phyloP scores from a whole-genome alignment of 257 asterid genomes.

The Solanum habrochaites region DNA sequence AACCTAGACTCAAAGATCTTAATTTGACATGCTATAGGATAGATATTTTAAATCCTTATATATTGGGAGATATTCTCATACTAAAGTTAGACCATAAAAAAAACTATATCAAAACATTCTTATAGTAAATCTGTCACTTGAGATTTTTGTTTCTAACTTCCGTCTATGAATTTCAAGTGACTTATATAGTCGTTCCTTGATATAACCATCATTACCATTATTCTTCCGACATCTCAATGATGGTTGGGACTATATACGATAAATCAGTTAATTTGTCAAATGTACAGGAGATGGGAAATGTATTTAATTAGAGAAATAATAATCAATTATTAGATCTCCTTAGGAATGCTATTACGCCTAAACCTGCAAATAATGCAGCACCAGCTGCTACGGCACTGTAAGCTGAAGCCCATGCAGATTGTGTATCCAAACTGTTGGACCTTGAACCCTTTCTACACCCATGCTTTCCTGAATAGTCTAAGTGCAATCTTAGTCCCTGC shows the following conservation, averaged over 20 bases:
- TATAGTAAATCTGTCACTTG: background rate
- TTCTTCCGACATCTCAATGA: background rate
- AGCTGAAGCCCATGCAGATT: slow-evolving; percentile 56
- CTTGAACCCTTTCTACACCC: slow-evolving; percentile 26
- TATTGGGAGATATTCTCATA: background rate
- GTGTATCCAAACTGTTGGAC: slow-evolving; percentile 16
- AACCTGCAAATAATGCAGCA: slow-evolving; percentile 72
- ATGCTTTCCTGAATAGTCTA: slow-evolving; percentile 49
- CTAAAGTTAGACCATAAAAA: background rate
- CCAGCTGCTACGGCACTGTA: slow-evolving; percentile 77
- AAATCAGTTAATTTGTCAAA: too few species aligned
- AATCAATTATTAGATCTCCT: slow-evolving; percentile 36
- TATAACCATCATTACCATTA: background rate
- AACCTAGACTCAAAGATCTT: too few species aligned
- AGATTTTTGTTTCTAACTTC: background rate
- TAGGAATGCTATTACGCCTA: slow-evolving; percentile 62
- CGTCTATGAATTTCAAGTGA: background rate
- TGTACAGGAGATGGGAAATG: background rate
- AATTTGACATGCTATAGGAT: background rate
- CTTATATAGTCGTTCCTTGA: background rate
- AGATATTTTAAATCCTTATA: background rate
- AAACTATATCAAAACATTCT: too few species aligned
- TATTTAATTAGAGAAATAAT: background rate
- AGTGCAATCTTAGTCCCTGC: slow-evolving; percentile 78
- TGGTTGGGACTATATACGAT: background rate